These are phyloP conservation scores for Trichoderma harzianum DNA, from an alignment of 2,329 filamentous ascomycete genomes.

Conservation along the genomic window DNA sequence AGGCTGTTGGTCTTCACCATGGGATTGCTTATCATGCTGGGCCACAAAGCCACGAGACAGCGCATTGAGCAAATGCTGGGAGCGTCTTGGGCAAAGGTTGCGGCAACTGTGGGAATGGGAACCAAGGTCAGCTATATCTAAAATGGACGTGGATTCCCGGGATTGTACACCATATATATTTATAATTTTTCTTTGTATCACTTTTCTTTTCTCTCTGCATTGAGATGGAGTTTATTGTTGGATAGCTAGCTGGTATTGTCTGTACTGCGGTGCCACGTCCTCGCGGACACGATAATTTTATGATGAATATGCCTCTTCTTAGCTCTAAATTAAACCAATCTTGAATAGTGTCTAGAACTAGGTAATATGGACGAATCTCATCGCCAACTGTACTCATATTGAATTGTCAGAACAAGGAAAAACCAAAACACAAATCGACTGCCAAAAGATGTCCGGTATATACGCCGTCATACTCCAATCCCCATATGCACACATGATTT, in stretches of 20 bases:
- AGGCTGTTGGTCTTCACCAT: constrained; percentile 74
- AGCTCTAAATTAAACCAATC: not conserved
- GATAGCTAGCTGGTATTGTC: constrained; percentile 15
- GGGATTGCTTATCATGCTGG: constrained; percentile 72
- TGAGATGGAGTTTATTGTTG: constrained; percentile 27
- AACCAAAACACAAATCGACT: not conserved
- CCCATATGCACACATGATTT: not conserved
- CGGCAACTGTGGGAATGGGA: constrained; percentile 87
- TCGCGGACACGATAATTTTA: constrained; percentile 18
- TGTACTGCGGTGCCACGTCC: constrained; percentile 8
- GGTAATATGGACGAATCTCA: not conserved
- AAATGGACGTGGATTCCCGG: constrained; percentile 22
- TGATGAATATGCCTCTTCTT: constrained; percentile 15
- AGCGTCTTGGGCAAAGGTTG: constrained; percentile 75
- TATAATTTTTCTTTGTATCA: constrained; percentile 12
- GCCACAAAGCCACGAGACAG: constrained; percentile 70
- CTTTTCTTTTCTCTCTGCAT: constrained; percentile 23
- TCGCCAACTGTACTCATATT: not conserved
- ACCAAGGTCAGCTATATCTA: constrained; percentile 96
- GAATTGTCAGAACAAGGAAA: not conserved
- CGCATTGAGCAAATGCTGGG: constrained; percentile 66
- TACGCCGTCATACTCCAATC: constrained; percentile 17
- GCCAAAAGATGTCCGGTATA: not conserved
- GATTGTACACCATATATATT: constrained; percentile 8
- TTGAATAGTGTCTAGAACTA: not conserved